Conservation (phyloP, 1,139 yeast genomes). For the Sugiyamaella novakii region DNA sequence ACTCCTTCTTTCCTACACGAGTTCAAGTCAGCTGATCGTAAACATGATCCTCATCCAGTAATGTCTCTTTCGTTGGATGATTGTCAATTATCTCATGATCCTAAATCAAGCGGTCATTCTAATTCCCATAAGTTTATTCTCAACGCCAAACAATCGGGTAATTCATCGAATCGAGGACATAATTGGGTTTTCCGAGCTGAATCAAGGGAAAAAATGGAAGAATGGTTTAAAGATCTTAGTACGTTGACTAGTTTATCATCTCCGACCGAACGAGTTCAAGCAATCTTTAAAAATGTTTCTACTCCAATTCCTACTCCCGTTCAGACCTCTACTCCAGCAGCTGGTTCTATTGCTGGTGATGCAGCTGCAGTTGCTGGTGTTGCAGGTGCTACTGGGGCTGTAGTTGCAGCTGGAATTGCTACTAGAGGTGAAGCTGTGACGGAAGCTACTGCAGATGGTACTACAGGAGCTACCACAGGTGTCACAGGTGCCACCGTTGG, state of each 20-base stretch:
- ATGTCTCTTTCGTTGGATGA: slow-evolving; percentile 83
- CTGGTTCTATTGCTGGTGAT: background rate
- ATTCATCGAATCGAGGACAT: slow-evolving; percentile 63
- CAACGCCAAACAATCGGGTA: slow-evolving; percentile 62
- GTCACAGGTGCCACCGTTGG: background rate
- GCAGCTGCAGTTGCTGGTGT: slow-evolving; percentile 1
- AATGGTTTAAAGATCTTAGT: slow-evolving; percentile 81
- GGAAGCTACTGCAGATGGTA: background rate
- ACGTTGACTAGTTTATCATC: slow-evolving; percentile 51
- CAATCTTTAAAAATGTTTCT: slow-evolving; percentile 24
- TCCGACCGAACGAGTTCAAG: slow-evolving; percentile 34
- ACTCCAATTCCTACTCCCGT: slow-evolving; percentile 28
- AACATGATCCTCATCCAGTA: slow-evolving; percentile 81
- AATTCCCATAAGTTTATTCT: slow-evolving; percentile 77
- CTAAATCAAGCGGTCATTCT: slow-evolving; percentile 70
- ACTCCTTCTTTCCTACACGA: slow-evolving; percentile 90
- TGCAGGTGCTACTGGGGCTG: background rate
- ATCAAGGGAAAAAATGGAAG: slow-evolving; percentile 72
- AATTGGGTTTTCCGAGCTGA: slow-evolving; percentile 93
- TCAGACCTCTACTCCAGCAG: slow-evolving; percentile 19
- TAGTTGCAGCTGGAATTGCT: background rate
- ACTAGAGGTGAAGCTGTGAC: slow-evolving; percentile 2
- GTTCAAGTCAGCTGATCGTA: slow-evolving; percentile 80
- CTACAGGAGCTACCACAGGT: background rate
- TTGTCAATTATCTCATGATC: slow-evolving; percentile 80